A percentile compares a stretch with the other conserved stretches of the same genome.
These are phyloP conservation scores for Corylus heterophylla DNA, from an alignment of 306 rosid genomes.

Conservation along the genomic window DNA sequence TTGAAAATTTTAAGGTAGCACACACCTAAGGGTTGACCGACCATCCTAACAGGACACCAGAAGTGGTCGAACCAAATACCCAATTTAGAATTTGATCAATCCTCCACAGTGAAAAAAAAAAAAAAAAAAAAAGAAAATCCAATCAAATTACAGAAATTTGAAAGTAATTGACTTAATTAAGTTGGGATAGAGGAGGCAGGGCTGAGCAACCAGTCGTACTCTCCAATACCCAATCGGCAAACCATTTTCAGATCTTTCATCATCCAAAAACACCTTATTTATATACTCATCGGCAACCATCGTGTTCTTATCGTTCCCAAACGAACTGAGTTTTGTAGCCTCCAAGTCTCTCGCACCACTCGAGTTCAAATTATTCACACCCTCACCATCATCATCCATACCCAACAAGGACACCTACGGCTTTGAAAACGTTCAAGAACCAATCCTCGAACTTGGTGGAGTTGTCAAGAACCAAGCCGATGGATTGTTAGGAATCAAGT, in stretches of 20 bases:
- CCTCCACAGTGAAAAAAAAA: neutral
- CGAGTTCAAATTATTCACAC: conserved; percentile 46
- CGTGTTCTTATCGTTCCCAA: conserved; percentile 54
- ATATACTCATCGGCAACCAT: conserved; percentile 53
- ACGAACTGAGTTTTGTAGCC: conserved; percentile 51
- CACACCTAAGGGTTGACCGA: neutral
- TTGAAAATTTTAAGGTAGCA: too few species aligned
- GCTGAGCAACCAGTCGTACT: conserved; percentile 52
- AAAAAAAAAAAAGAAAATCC: neutral
- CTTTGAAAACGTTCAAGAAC: conserved; percentile 74
- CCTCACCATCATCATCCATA: conserved; percentile 61
- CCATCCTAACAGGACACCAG: neutral
- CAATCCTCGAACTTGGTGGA: conserved; percentile 74
- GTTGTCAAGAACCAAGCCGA: conserved; percentile 72
- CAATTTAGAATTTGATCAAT: conserved; percentile 35
- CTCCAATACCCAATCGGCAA: conserved; percentile 53
- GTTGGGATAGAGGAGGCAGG: conserved; percentile 57
- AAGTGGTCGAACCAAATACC: neutral
- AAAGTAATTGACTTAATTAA: conserved; percentile 35
- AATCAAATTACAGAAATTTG: too few species aligned
- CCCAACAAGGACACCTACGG: conserved; percentile 66
- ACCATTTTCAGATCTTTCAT: conserved; percentile 90
- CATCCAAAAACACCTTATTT: conserved; percentile 67
- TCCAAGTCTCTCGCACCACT: conserved; percentile 43
- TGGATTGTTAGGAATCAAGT: conserved; percentile 77